Base-by-base conservation (phyloP, 345 rosid species). In the Microcos paniculata region DNA sequence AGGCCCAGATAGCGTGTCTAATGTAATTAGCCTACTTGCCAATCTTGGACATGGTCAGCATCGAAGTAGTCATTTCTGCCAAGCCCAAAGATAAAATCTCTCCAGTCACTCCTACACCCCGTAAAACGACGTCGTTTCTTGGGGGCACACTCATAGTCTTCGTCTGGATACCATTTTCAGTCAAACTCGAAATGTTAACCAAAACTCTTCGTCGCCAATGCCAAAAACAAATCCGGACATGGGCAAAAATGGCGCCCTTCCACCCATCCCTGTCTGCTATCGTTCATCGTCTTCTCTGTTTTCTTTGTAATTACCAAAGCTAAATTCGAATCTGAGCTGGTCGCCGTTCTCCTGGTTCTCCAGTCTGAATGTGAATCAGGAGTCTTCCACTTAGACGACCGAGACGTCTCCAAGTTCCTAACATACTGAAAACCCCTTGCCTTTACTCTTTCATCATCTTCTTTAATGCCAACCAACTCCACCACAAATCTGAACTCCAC, bases 361-460 rank as follows among this genome's bases (percentile, higher is more conserved):
- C 95, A 91, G 78, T 90, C 95, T 58, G 77, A 76, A 43, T 81
- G 93, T 3, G 77, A 82, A 73, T 79, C 91, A 15, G 97, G 97
- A 71, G 80, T 96, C 55, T 88, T 96, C 86, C 99, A 78, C 81
- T 80, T 93, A 65, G 84, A 92, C 80, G 96, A 96, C 85, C 97
- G 85, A 76, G 65, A 83, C n/a, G 48, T 93, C 62, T 87, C 96
- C 30, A 94, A 90, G 53, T 96, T 92, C 88, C 74, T 96, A 85
- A 83, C 62, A 72, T 94, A 91, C 96, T 42, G 1, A 85, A 83
- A 57, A 76, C 91, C 11, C 97, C 98, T 0, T 90, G 98, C 7
- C 89, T 94, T 18, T 93, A 92, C 87, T 83, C 87, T 0, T 65
- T 92, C 62, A 82, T 96, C 85, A 76, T 96, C 83, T 96, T 92